phyloP scores from a whole-genome alignment of 352 stramenopile genomes.

The Halophytophthora polymorphica region DNA sequence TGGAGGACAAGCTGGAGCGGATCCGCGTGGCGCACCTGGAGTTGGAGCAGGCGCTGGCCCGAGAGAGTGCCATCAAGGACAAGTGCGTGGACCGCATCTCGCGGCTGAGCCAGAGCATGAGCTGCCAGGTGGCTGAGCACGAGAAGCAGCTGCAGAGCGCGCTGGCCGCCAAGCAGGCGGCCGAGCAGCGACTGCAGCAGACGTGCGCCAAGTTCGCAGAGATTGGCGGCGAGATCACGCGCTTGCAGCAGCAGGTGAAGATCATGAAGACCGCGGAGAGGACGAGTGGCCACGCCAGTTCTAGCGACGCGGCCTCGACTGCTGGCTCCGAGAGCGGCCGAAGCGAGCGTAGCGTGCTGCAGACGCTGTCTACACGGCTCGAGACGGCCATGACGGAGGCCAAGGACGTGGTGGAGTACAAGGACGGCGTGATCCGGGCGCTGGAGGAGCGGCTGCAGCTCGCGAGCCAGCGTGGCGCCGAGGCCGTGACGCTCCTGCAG shows the following conservation, averaged over 20 bases:
- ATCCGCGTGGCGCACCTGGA: constrained; percentile 29
- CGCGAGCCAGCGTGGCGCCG: constrained; percentile 18
- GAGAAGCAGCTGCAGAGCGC: constrained; percentile 52
- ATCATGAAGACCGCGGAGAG: constrained; percentile 24
- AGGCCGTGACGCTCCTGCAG: constrained; percentile 13
- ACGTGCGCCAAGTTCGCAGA: constrained; percentile 44
- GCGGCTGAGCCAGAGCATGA: constrained; percentile 67
- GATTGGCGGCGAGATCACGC: constrained; percentile 37
- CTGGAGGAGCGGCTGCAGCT: constrained; percentile 41
- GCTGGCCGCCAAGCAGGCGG: constrained; percentile 31
- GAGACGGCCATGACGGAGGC: constrained; percentile 65
- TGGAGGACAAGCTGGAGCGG: constrained; percentile 47
- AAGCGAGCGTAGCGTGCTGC: constrained; percentile 43
- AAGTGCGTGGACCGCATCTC: constrained; percentile 72
- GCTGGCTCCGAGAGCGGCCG: constrained; percentile 2
- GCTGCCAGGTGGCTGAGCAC: constrained; percentile 56
- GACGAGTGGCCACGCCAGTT: not conserved
- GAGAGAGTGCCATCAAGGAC: constrained; percentile 57
- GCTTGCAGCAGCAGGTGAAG: constrained; percentile 43
- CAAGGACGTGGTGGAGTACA: constrained; percentile 66
- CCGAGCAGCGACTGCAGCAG: constrained; percentile 31
- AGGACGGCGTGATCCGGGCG: constrained; percentile 54
- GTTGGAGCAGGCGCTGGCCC: constrained; percentile 31
- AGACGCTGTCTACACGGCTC: constrained; percentile 48
- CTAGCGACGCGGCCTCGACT: not conserved